These are phyloP conservation scores for Iris pallida DNA, from an alignment of 116 monocot species.

Conservation along the genomic window DNA sequence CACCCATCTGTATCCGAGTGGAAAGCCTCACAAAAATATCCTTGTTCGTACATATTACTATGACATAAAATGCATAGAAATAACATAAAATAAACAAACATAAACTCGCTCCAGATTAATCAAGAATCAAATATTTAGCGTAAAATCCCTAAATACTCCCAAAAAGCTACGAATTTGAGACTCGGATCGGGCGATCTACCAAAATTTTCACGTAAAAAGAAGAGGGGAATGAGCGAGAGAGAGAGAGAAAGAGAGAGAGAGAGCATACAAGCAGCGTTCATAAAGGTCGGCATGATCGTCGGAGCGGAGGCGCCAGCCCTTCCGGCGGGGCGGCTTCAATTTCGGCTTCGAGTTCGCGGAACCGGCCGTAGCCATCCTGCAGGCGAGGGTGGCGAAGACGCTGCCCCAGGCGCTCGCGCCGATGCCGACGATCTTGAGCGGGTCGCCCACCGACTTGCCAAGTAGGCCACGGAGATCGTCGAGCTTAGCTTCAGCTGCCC, in stretches of 20 bases:
- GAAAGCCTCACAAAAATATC: not conserved
- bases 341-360: too few species aligned
- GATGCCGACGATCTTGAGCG: slow-evolving; percentile 66
- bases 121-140: not conserved
- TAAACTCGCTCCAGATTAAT: not conserved
- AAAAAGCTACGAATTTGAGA: not conserved
- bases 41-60: not conserved
- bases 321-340: slow-evolving; percentile 24
- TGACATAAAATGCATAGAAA: not conserved
- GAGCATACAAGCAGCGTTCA: slow-evolving; percentile 44
- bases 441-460: slow-evolving; percentile 66
- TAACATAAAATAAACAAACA: too few species aligned
- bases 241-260: too few species aligned
- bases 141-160: not conserved
- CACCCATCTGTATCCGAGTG: not conserved
- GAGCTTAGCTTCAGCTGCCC: too few species aligned
- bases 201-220: not conserved
- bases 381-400: slow-evolving; percentile 68
- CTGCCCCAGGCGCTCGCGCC: slow-evolving; percentile 95
- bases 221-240: not conserved
- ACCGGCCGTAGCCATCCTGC: too few species aligned
- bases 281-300: slow-evolving; percentile 52
- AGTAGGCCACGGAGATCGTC: slow-evolving; percentile 62
- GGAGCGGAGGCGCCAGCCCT: slow-evolving; percentile 49
- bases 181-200: not conserved